Conservation (phyloP, 305 asterid genomes). For the Fraxinus latifolia region DNA sequence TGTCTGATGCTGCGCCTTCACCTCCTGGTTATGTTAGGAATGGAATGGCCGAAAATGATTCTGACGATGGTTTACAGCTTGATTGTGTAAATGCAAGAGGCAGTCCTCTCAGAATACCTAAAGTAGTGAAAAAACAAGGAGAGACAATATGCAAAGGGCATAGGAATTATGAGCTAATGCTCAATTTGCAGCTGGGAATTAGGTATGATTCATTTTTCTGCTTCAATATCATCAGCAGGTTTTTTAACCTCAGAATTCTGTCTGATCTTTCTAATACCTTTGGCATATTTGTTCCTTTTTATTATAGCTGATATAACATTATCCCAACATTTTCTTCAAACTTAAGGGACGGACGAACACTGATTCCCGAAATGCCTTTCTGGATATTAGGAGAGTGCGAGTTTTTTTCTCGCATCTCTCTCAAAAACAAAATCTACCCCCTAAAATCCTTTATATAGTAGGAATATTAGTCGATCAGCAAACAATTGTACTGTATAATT, state of each 20-base stretch:
- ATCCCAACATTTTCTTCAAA: neutral
- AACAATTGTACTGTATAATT: neutral
- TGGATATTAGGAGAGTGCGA: neutral
- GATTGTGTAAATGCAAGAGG: constrained; percentile 31
- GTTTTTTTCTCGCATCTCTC: neutral
- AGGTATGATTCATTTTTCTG: constrained; percentile 41
- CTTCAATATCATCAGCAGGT: neutral
- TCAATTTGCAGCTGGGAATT: constrained; percentile 82
- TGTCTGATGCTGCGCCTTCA: constrained; percentile 56
- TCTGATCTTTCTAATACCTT: neutral
- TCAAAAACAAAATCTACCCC: neutral
- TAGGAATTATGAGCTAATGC: constrained; percentile 79
- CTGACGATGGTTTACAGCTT: neutral
- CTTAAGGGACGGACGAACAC: neutral
- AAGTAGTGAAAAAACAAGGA: constrained; percentile 72
- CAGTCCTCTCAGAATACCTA: constrained; percentile 65
- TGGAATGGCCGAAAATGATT: constrained; percentile 19
- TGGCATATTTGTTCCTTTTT: neutral
- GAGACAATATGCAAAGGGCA: constrained; percentile 84
- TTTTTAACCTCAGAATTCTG: neutral
- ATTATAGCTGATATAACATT: neutral
- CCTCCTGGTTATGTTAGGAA: constrained; percentile 25
- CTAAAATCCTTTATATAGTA: neutral
- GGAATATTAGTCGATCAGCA: neutral
- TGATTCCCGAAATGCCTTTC: neutral